Conservation (phyloP, 495 filamentous ascomycete species). For the Hypoxylon crocopeplum region DNA sequence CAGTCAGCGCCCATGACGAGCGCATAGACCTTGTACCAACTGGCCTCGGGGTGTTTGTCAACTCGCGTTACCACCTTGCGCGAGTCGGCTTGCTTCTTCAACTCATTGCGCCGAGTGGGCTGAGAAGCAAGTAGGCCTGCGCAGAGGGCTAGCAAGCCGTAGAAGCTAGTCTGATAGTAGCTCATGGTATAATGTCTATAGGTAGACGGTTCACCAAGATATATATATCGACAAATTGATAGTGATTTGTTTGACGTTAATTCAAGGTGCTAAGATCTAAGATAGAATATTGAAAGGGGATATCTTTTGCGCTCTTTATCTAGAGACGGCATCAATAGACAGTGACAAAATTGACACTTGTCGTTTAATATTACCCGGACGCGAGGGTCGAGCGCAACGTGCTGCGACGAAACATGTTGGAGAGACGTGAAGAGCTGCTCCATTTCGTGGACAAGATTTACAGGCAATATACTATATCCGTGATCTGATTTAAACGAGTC, state of each 20-base stretch:
- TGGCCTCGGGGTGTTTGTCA: constrained; percentile 32
- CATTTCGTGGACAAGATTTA: constrained; percentile 22
- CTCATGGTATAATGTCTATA: constrained; percentile 22
- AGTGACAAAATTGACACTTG: constrained; percentile 38
- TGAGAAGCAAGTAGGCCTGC: constrained; percentile 30
- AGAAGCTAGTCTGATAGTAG: constrained; percentile 39
- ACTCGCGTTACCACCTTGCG: constrained; percentile 11
- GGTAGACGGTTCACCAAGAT: neutral
- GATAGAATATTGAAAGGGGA: constrained; percentile 3
- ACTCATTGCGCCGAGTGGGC: constrained; percentile 30
- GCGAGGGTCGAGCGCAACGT: constrained; percentile 31
- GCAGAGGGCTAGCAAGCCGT: constrained; percentile 25
- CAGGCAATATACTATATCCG: constrained; percentile 34
- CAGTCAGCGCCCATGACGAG: constrained; percentile 62
- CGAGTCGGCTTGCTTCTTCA: constrained; percentile 20
- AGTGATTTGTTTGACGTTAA: too few species aligned
- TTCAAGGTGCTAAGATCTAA: too few species aligned
- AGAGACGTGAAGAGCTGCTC: constrained; percentile 16
- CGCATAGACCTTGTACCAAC: constrained; percentile 51
- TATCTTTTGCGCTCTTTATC: constrained; percentile 12
- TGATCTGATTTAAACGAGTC: constrained; percentile 11
- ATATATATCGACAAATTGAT: too few species aligned
- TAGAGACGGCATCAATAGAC: neutral
- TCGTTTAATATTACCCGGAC: constrained; percentile 44
- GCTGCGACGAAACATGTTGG: constrained; percentile 32